A percentile compares a stretch with the other conserved stretches of the same genome.
These are phyloP conservation scores for Paecilomyces variotii DNA, from an alignment of 2,329 filamentous ascomycete genomes.

Conservation along the genomic window DNA sequence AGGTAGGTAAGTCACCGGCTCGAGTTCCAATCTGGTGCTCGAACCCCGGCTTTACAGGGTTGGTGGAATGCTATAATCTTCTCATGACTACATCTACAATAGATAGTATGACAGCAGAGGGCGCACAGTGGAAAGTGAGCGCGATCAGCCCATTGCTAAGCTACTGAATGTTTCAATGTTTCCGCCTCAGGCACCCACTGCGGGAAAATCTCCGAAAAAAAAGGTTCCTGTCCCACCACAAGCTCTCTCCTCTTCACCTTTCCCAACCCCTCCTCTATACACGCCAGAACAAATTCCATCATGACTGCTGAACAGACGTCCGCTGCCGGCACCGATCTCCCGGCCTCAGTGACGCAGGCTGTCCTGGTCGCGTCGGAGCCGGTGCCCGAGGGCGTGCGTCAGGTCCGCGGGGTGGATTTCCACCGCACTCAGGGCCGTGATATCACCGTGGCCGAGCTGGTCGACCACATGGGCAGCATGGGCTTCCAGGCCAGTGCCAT, in stretches of 20 bases:
- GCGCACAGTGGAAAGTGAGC: no score
- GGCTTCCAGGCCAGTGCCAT: slow-evolving; percentile 76
- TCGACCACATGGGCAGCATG: slow-evolving; percentile 75
- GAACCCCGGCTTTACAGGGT: no score
- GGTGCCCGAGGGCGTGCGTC: slow-evolving; percentile 67
- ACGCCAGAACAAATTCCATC: slow-evolving; percentile 4
- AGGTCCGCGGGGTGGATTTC: slow-evolving; percentile 89
- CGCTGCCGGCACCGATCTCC: slow-evolving; percentile 38
- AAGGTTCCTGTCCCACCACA: slow-evolving; percentile 6
- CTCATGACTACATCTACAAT: no score
- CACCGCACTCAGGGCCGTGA: slow-evolving; percentile 62
- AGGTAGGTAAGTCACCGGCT: no score
- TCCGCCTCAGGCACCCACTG: no score
- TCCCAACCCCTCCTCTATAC: background rate
- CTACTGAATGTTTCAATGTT: no score
- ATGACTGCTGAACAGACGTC: slow-evolving; percentile 1
- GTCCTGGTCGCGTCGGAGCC: slow-evolving; percentile 79
- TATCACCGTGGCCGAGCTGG: slow-evolving; percentile 78
- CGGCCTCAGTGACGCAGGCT: slow-evolving; percentile 61
- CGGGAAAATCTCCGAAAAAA: no score
- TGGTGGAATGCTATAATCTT: no score
- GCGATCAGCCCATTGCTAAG: no score
- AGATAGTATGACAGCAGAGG: no score
- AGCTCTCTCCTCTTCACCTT: background rate
- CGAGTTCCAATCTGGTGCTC: no score